These are phyloP conservation scores for Monilinia laxa DNA, from an alignment of 2,329 filamentous ascomycete species.

Conservation along the genomic window DNA sequence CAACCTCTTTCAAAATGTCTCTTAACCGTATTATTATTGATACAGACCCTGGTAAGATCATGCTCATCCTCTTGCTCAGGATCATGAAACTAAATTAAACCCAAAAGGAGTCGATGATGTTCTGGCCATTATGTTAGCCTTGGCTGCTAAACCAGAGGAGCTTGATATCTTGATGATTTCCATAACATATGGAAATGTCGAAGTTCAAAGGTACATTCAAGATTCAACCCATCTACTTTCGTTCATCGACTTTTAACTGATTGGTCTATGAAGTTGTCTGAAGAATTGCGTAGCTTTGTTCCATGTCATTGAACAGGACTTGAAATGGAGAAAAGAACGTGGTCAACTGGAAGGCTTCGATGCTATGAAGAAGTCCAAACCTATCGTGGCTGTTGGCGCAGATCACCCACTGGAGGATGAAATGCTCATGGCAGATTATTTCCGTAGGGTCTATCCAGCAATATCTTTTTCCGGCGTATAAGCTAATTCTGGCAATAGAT, in stretches of 20 bases:
- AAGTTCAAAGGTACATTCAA: conserved; percentile 68
- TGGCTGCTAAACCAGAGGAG: conserved; percentile 79
- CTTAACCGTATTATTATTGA: conserved; percentile 87
- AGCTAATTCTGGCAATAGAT: conserved; percentile 50
- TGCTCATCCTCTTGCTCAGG: not conserved
- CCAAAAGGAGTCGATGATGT: conserved; percentile 80
- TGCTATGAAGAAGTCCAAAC: conserved; percentile 69
- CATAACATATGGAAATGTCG: conserved; percentile 90
- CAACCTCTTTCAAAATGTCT: conserved; percentile 52
- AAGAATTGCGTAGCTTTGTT: conserved; percentile 89
- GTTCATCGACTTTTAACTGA: conserved; percentile 19
- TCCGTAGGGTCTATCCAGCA: conserved; percentile 60
- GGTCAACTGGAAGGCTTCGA: conserved; percentile 71
- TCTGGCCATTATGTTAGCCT: conserved; percentile 80
- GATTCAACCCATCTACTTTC: not conserved
- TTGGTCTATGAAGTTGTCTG: conserved; percentile 60
- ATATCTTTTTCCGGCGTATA: not conserved
- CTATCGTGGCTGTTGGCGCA: conserved; percentile 82
- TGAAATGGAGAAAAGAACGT: conserved; percentile 73
- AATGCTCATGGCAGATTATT: conserved; percentile 77
- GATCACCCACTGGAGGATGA: conserved; percentile 83
- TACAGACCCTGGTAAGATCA: conserved; percentile 75
- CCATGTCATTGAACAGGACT: conserved; percentile 86
- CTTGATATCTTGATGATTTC: conserved; percentile 83
- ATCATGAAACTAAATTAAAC: not conserved